Evolutionary conservation across 2,329 filamentous ascomycete species (phyloP).

Genomic region (Alternaria tenuissima): DNA sequence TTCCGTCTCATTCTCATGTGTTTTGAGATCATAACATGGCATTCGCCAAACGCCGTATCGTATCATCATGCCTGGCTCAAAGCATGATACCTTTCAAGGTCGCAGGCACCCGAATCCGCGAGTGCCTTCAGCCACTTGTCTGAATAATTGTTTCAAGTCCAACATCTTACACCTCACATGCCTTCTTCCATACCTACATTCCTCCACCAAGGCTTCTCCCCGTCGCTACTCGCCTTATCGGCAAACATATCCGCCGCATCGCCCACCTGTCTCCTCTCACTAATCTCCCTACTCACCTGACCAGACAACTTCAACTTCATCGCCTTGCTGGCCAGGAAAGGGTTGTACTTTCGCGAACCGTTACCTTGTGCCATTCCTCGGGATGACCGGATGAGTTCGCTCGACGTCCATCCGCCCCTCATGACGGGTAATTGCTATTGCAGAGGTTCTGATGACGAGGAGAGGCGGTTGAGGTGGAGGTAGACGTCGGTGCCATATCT

Average conservation of each 20-base stretch:
- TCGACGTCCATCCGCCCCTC: conserved; percentile 70
- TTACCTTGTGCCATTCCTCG: conserved; percentile 67
- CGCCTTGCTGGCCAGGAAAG: conserved; percentile 55
- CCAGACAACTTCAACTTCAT: conserved; percentile 75
- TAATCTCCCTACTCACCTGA: conserved; percentile 68
- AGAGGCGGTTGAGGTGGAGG: conserved; percentile 94
- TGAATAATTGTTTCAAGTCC: neutral
- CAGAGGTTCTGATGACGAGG: conserved; percentile 92
- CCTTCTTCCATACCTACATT: conserved; percentile 61
- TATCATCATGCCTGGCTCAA: neutral
- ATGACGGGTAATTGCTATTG: conserved; percentile 93
- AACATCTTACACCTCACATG: conserved; percentile 38
- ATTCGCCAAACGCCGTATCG: conserved; percentile 1
- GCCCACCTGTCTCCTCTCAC: conserved; percentile 87
- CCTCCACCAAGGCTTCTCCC: conserved; percentile 55
- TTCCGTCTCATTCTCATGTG: conserved; percentile 1
- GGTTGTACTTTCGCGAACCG: conserved; percentile 33
- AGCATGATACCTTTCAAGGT: neutral
- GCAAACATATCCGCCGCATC: conserved; percentile 79
- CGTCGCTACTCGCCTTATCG: conserved; percentile 43
- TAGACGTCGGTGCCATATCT: conserved; percentile 99
- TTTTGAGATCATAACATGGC: conserved; percentile 1
- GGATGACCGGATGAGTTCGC: conserved; percentile 44
- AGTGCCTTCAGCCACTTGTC: neutral
- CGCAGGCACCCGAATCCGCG: neutral